Conservation (phyloP, 2,329 filamentous ascomycete species). For the Trichophyton mentagrophytes region DNA sequence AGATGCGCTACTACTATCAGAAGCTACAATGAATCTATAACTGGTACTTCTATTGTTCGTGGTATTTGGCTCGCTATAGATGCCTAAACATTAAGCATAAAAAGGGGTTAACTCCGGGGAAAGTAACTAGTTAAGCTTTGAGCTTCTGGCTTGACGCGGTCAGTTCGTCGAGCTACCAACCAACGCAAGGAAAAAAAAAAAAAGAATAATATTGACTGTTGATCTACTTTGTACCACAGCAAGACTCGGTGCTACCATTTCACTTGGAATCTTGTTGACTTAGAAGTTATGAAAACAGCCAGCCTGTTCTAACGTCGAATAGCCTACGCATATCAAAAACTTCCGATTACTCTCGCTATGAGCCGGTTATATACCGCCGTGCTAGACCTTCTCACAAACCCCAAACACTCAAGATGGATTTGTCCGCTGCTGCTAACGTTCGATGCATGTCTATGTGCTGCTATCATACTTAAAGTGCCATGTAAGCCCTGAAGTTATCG, state of each 20-base stretch:
- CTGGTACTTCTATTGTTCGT: too few relatives aligned
- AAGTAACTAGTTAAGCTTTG: too few relatives aligned
- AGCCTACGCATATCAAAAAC: not conserved
- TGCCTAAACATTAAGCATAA: too few relatives aligned
- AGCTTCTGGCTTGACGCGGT: not conserved
- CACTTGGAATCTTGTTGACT: not conserved
- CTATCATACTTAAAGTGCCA: conserved; percentile 69
- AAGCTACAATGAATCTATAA: too few relatives aligned
- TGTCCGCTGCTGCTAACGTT: conserved; percentile 52
- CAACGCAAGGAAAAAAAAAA: not conserved
- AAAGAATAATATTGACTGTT: not conserved
- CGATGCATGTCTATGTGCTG: conserved; percentile 58
- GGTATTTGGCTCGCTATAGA: too few relatives aligned
- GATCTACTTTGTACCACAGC: not conserved
- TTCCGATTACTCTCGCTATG: not conserved
- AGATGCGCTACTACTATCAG: too few relatives aligned
- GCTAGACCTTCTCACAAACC: conserved; percentile 38
- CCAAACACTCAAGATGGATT: conserved; percentile 49
- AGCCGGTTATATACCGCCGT: conserved; percentile 18
- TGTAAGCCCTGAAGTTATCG: conserved; percentile 45
- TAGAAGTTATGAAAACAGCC: not conserved
- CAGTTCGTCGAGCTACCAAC: not conserved
- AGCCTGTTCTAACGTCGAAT: not conserved
- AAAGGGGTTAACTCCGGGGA: too few relatives aligned
- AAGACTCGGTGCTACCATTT: not conserved